Percentiles rank a stretch among this genome's conserved stretches.
phyloP scores from a whole-genome alignment of 306 rosid species.

The Glycyrrhiza uralensis region DNA sequence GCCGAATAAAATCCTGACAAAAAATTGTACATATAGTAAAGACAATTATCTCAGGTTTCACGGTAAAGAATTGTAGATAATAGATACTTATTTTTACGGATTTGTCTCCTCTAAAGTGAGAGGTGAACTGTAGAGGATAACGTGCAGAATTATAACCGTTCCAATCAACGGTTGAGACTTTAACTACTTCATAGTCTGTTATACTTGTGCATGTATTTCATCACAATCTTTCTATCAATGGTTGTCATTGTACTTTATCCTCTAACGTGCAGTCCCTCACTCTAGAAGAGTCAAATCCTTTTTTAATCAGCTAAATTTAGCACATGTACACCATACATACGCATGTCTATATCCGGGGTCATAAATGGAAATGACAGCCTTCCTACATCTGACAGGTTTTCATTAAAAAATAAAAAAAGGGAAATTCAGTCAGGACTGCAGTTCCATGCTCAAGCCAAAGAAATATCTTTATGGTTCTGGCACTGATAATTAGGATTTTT shows the following conservation, averaged over 20 bases:
- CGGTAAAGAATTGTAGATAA: not conserved
- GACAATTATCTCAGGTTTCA: constrained; percentile 17
- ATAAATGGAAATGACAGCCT: not conserved
- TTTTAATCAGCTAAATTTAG: not conserved
- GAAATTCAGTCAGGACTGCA: not conserved
- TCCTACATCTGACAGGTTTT: not conserved
- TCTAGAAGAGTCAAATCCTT: too few species aligned
- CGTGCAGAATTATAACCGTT: not conserved
- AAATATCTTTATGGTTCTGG: not conserved
- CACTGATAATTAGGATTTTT: not conserved
- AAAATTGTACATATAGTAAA: not conserved
- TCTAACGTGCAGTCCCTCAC: too few species aligned
- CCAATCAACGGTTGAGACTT: not conserved
- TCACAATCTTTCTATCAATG: not conserved
- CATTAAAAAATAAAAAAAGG: not conserved
- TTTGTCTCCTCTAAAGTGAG: not conserved
- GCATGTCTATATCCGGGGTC: not conserved
- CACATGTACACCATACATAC: not conserved
- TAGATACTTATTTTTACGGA: not conserved
- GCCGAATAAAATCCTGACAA: constrained; percentile 77
- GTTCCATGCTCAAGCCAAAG: not conserved
- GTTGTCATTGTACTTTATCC: too few species aligned
- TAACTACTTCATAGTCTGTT: not conserved
- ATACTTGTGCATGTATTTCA: not conserved
- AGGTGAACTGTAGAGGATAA: not conserved